Evolutionary conservation across 2,329 filamentous ascomycete genomes (phyloP), one percentile per base, ranked within the genome.

Genomic region (Fusarium sacchari): DNA sequence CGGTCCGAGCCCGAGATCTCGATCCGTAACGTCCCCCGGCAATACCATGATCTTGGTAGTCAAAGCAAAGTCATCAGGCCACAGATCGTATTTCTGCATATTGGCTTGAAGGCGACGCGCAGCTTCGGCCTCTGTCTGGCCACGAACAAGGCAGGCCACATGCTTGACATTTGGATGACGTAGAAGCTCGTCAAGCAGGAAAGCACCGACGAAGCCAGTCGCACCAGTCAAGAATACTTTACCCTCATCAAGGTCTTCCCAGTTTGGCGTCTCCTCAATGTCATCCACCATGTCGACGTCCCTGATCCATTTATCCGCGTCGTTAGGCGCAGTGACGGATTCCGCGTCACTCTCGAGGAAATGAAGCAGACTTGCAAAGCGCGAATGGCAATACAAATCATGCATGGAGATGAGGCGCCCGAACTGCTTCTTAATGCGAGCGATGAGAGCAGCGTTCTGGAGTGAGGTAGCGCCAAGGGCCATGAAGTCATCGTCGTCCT

Each of bases 361-460:
- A 7, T 44, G 17, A n/a, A 61, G 34, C 14, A 61, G n/a, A 3
- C 30, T 56, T 4, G 39, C 15, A 26, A 61, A 61, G 6, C 22
- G 49, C 2, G 59, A 56, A 17, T 61, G 59, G 37, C 59, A 61
- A 49, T 43, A 61, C 15, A 61, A n/a, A 12, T 61, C 59, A 44
- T 61, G 49, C 59, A 61, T 61, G 17, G 59, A 61, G 6, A 61
- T 56, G 17, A 61, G 59, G 9, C 59, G 49, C 0, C 59, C 59
- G 0, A 56, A 15, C 7, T 61, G 37, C 39, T 56, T 61, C 37
- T 56, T 61, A 12, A 61, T 61, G 20, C 24, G 30, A 44, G 59
- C 59, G 12, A 61, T 44, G 12, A 61, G 59, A 37, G 59, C 49
- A 32, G 59, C 59, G 37, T 61, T 61, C 37, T 61, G 59, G 7